A percentile compares a stretch with the other conserved stretches of the same genome.
phyloP scores from a whole-genome alignment of 352 stramenopile species.

The Pythium insidiosum region DNA sequence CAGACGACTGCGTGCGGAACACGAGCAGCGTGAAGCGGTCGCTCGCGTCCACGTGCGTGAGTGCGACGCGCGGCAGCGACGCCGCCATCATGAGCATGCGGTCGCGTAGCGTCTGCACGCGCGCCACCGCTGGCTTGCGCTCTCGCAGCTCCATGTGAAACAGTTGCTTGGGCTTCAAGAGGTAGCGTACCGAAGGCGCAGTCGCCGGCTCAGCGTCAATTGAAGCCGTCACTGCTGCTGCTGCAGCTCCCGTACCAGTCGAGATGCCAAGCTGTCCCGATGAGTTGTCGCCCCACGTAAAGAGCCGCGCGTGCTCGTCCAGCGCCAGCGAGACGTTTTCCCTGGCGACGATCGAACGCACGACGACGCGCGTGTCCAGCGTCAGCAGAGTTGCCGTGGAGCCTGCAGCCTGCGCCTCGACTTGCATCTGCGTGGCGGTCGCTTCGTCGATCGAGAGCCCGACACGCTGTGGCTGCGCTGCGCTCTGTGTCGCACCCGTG shows the following conservation, averaged over 20 bases:
- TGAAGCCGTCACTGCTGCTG: no score
- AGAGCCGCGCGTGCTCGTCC: slow-evolving; percentile 40
- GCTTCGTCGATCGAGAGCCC: slow-evolving; percentile 13
- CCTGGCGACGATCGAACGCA: slow-evolving; percentile 24
- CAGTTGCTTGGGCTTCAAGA: slow-evolving; percentile 22
- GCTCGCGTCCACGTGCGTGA: slow-evolving; percentile 30
- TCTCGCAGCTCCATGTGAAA: slow-evolving; percentile 36
- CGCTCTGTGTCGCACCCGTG: not conserved
- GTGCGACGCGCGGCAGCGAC: slow-evolving; percentile 19
- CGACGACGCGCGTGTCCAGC: slow-evolving; percentile 20
- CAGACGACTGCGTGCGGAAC: slow-evolving; percentile 32
- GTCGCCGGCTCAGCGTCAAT: not conserved
- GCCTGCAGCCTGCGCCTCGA: slow-evolving; percentile 15
- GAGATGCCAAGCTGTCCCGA: slow-evolving; percentile 26
- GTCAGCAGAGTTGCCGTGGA: not conserved
- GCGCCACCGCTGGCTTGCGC: slow-evolving; percentile 7
- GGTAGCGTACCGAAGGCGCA: no score
- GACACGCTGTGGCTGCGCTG: slow-evolving; percentile 11
- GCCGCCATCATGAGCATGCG: slow-evolving; percentile 15
- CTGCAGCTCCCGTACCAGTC: not conserved
- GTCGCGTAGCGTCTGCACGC: slow-evolving; percentile 21
- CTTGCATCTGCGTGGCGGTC: slow-evolving; percentile 20
- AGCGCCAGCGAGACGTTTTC: slow-evolving; percentile 25
- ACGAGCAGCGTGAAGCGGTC: slow-evolving; percentile 38
- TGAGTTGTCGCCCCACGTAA: slow-evolving; percentile 41